These are phyloP conservation scores for Lactarius hatsudake DNA, from an alignment of 768 basidiomycete genomes.

Conservation along the genomic window DNA sequence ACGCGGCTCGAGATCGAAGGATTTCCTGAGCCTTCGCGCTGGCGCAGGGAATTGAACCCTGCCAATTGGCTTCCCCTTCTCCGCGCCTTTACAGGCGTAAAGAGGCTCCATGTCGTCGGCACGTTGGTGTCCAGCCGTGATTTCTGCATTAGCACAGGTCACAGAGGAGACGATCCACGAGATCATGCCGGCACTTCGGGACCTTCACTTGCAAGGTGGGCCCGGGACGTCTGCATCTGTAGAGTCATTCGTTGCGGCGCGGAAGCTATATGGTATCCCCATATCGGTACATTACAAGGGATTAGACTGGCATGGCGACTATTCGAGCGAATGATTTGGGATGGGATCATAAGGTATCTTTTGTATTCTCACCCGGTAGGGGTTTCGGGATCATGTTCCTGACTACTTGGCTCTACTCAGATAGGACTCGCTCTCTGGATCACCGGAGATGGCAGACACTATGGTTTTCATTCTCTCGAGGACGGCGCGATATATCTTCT, in stretches of 20 bases:
- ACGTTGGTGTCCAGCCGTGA: not conserved
- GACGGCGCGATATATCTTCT: too few species aligned
- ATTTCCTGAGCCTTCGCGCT: too few species aligned
- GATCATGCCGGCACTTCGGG: conserved; percentile 3
- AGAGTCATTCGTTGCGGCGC: not conserved
- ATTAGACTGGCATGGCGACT: not conserved
- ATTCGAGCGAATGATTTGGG: not conserved
- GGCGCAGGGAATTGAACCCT: not conserved
- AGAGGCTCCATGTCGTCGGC: not conserved
- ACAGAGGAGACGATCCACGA: not conserved
- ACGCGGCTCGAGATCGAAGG: not conserved
- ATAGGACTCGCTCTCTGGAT: too few species aligned
- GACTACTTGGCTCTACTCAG: too few species aligned
- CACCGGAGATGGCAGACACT: too few species aligned
- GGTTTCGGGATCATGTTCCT: too few species aligned
- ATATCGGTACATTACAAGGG: not conserved
- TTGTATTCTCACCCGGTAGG: not conserved
- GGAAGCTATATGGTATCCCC: not conserved
- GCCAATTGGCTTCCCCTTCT: not conserved
- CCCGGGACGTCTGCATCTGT: not conserved
- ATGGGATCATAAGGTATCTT: not conserved
- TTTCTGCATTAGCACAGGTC: not conserved
- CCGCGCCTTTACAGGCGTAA: not conserved
- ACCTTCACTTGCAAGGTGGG: not conserved
- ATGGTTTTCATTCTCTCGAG: too few species aligned